phyloP scores from a whole-genome alignment of 1,284 basidiomycete genomes.

The Microbotryum scabiosae region DNA sequence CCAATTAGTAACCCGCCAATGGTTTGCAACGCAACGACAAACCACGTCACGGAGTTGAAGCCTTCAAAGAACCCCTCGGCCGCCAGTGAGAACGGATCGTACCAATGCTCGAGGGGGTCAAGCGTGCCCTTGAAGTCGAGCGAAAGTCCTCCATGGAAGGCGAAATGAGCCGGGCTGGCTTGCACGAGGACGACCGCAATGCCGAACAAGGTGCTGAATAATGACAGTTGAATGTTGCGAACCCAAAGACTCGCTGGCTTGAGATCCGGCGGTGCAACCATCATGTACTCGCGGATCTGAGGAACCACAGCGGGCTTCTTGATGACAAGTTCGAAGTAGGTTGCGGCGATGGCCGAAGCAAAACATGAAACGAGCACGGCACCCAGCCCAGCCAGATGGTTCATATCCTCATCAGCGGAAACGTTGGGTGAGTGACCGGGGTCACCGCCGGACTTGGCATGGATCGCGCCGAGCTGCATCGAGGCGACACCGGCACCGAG shows the following conservation, averaged over 20 bases:
- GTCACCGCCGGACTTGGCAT: conserved; percentile 15
- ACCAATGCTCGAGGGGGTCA: conserved; percentile 33
- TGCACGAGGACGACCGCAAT: conserved; percentile 35
- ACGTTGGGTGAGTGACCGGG: conserved; percentile 11
- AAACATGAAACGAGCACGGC: conserved; percentile 40
- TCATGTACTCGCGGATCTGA: conserved; percentile 13
- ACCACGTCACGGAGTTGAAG: conserved; percentile 38
- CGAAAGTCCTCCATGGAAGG: conserved; percentile 15
- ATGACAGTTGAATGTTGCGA: conserved; percentile 40
- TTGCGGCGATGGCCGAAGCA: conserved; percentile 40
- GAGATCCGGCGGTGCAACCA: conserved; percentile 3
- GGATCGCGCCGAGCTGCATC: conserved; percentile 37
- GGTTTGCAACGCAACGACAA: conserved; percentile 39
- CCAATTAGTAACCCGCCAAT: conserved; percentile 39
- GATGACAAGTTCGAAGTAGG: conserved; percentile 41
- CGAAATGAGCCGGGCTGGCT: conserved; percentile 24
- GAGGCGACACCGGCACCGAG: conserved; percentile 40
- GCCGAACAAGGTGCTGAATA: conserved; percentile 38
- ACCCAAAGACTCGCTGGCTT: conserved; percentile 37
- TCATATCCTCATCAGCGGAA: conserved; percentile 25
- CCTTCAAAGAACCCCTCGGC: conserved; percentile 33
- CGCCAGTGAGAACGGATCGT: conserved; percentile 18
- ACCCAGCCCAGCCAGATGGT: conserved; percentile 38
- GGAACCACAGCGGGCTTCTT: conserved; percentile 29
- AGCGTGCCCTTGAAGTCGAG: conserved; percentile 28